Evolutionary conservation across 805 yeast genomes (phyloP).

Genomic region (Starmerella apis): DNA sequence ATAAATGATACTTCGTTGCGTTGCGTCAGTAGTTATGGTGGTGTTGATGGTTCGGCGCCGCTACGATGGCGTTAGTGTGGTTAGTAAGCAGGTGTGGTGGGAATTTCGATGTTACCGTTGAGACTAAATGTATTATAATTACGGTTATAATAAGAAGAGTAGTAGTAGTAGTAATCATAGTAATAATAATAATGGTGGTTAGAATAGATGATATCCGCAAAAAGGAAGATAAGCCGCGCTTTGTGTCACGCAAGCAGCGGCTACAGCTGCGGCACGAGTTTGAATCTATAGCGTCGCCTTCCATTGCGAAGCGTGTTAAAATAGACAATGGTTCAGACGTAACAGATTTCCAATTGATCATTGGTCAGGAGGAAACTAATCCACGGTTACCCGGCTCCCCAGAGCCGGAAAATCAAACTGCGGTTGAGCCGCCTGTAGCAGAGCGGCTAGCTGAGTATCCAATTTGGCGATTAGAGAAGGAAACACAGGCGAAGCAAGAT

Average conservation of each 20-base stretch:
- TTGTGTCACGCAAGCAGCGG: conserved; percentile 18
- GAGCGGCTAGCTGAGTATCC: conserved; percentile 15
- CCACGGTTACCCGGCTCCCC: not conserved
- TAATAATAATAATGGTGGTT: conserved; percentile 10
- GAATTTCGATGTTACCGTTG: no score
- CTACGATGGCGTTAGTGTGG: not conserved
- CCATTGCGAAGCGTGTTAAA: not conserved
- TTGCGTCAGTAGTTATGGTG: not conserved
- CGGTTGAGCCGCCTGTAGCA: conserved; percentile 17
- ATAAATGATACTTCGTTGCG: not conserved
- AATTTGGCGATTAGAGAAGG: conserved; percentile 11
- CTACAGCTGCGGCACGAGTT: not conserved
- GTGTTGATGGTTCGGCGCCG: not conserved
- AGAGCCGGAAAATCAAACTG: no score
- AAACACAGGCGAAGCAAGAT: conserved; percentile 5
- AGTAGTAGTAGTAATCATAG: no score
- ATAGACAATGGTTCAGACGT: not conserved
- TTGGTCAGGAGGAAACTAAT: not conserved
- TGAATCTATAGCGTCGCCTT: not conserved
- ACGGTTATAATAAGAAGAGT: no score
- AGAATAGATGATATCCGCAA: conserved; percentile 1
- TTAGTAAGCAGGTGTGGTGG: not conserved
- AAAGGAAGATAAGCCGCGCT: conserved; percentile 17
- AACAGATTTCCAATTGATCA: not conserved
- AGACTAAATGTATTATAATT: no score